Conservation (phyloP, 192 early-diverging fungal species). For the Martensiomyces pterosporus region DNA sequence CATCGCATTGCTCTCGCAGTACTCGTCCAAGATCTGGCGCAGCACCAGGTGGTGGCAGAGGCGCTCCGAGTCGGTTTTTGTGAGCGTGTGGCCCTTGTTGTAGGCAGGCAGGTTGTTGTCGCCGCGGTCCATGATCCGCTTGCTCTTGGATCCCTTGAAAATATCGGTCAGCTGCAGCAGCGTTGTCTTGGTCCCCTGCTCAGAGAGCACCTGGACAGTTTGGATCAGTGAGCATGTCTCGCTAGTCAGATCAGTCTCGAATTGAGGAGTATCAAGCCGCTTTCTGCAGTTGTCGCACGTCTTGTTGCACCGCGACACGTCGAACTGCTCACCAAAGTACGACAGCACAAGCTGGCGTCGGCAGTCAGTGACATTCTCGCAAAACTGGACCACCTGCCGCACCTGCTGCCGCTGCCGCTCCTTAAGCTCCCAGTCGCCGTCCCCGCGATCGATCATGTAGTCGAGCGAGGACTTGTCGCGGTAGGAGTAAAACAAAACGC, state of each 20-base stretch:
- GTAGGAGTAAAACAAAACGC: slow-evolving; percentile 79
- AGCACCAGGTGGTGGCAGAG: slow-evolving; percentile 66
- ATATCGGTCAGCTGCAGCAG: slow-evolving; percentile 68
- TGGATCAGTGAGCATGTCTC: slow-evolving; percentile 52
- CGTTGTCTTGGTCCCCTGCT: slow-evolving; percentile 55
- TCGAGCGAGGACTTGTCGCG: slow-evolving; percentile 70
- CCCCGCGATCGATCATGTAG: slow-evolving; percentile 76
- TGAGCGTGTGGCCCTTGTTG: slow-evolving; percentile 54
- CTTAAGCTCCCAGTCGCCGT: slow-evolving; percentile 79
- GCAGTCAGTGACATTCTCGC: slow-evolving; percentile 84
- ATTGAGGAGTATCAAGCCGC: slow-evolving; percentile 11
- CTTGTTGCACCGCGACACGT: slow-evolving; percentile 56
- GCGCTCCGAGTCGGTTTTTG: slow-evolving; percentile 61
- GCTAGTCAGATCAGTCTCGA: slow-evolving; percentile 52
- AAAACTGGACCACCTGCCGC: slow-evolving; percentile 68
- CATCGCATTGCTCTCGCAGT: slow-evolving; percentile 54
- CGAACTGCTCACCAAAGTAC: slow-evolving; percentile 89
- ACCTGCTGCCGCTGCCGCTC: slow-evolving; percentile 65
- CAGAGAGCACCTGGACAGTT: slow-evolving; percentile 43
- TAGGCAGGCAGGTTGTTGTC: slow-evolving; percentile 53
- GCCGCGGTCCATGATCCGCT: slow-evolving; percentile 50
- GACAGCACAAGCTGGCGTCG: slow-evolving; percentile 80
- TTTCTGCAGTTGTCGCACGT: slow-evolving; percentile 87
- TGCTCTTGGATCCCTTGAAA: slow-evolving; percentile 65
- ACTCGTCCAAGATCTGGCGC: slow-evolving; percentile 62